phyloP scores from a whole-genome alignment of 208 protist species.

The Leptomonas seymouri region DNA sequence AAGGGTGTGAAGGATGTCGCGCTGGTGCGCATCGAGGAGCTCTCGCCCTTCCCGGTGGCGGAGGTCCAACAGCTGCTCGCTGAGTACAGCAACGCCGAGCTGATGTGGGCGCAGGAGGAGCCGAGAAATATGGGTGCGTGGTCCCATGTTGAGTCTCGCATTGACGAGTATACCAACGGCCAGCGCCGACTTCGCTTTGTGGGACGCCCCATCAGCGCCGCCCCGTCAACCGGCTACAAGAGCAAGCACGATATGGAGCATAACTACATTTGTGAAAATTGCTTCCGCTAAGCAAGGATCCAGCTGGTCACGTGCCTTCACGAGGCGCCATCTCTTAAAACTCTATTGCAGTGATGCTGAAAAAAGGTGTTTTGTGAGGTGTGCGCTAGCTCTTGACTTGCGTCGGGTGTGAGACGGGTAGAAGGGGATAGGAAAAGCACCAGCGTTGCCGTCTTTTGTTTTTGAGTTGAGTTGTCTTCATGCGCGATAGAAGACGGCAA shows the following conservation, averaged over 20 bases:
- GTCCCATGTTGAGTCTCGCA: slow-evolving; percentile 81
- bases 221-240: slow-evolving; percentile 79
- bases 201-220: slow-evolving; percentile 55
- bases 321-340: background rate
- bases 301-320: background rate
- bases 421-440: background rate
- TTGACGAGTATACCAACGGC: slow-evolving; percentile 77
- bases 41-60: slow-evolving; percentile 97
- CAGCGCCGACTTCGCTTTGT: slow-evolving; percentile 60
- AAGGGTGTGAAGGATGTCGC: slow-evolving; percentile 80
- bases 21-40: slow-evolving; percentile 95
- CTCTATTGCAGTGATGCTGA: no score
- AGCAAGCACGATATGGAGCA: slow-evolving; percentile 78
- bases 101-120: slow-evolving; percentile 98
- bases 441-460: background rate
- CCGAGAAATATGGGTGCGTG: slow-evolving; percentile 97
- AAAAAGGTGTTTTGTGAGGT: no score
- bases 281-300: slow-evolving; percentile 26
- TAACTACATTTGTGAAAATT: slow-evolving; percentile 54
- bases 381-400: background rate
- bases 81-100: slow-evolving; percentile 90
- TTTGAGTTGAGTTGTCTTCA: no score
- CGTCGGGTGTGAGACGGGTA: background rate
- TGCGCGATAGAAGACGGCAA: background rate
- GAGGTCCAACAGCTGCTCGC: slow-evolving; percentile 82